These are phyloP conservation scores for Talinum fruticosum DNA, from an alignment of 148 eudicot genomes.

Conservation along the genomic window DNA sequence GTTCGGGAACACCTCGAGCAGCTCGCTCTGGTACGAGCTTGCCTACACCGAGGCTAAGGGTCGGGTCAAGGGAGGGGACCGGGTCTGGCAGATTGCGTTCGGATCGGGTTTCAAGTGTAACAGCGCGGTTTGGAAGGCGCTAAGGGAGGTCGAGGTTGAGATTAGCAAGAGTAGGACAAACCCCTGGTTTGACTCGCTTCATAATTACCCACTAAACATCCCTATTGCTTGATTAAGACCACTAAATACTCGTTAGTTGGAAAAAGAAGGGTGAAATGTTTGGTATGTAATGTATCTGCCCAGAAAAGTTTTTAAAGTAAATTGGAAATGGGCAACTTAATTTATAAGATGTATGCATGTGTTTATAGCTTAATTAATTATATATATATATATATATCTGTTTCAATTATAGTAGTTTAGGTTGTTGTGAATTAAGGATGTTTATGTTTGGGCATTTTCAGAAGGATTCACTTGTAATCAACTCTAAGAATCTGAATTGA, in stretches of 20 bases:
- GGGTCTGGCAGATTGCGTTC: conserved; percentile 87
- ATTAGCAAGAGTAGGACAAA: conserved; percentile 38
- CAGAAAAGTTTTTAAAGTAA: not conserved
- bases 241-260: not conserved
- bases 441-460: not conserved
- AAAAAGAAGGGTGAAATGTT: not conserved
- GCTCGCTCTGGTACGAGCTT: conserved; percentile 77
- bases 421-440: not conserved
- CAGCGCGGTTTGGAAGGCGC: conserved; percentile 79
- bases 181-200: conserved; percentile 66
- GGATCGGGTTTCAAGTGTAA: conserved; percentile 96
- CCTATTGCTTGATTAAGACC: conserved; percentile 21
- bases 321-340: not conserved
- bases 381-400: too few relatives aligned
- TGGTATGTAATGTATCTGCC: not conserved
- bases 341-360: not conserved
- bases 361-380: not conserved
- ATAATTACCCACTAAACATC: conserved; percentile 58
- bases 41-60: conserved; percentile 74
- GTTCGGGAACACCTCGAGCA: conserved; percentile 86
- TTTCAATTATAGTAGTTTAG: not conserved
- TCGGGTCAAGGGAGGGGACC: conserved; percentile 56
- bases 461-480: not conserved
- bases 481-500: not conserved
- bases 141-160: conserved; percentile 42